Base-by-base conservation (phyloP, 1,284 basidiomycete genomes). In the Cerrena zonata region DNA sequence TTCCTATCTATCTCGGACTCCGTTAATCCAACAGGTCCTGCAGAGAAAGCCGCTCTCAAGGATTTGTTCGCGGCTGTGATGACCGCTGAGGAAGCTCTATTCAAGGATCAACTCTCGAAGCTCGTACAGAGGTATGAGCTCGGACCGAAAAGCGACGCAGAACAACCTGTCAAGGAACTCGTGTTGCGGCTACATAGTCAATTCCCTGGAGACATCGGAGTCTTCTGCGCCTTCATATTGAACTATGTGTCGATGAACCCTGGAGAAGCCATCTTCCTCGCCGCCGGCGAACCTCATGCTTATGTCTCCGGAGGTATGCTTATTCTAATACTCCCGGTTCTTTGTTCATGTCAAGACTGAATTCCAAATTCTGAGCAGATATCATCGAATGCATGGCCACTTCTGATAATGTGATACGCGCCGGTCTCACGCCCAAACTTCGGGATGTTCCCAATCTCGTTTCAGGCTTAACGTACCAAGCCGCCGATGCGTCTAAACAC, bases 341-440 rank as follows among this genome's bases (percentile, higher is more conserved):
- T 15, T 7, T 34, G 7, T 7, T 15, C 7, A 15, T 7, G 30
- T 7, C 7, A 7, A 34, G 23, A 30, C 7, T 18, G 19, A 13
- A 15, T 13, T 7, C 38, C 5, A 26, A n/a, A 42, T 23, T 4
- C 30, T 39, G 2, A 15, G 7, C 63, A 95, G 94, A 97, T 66
- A 94, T 94, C 67, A 90, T 96, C 66, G 94, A 97, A 65, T 94
- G 92, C 72, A 97, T 96, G 94, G 94, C 94, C 23, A 94, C 93
- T 50, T 95, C 92, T 1, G 95, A 99, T 73, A 99, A 99, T 68
- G 96, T 99, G 65, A 96, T 99, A 52, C 89, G 96, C 44, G 96
- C 96, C 1, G 96, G 96, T 18, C 82, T 99, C 39, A 99, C 96
- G 0, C 95, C 96, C 11, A 99, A 99, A 70, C 78, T 91, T 21